phyloP scores from a whole-genome alignment of 352 stramenopile species.

The Globisporangium nunn region DNA sequence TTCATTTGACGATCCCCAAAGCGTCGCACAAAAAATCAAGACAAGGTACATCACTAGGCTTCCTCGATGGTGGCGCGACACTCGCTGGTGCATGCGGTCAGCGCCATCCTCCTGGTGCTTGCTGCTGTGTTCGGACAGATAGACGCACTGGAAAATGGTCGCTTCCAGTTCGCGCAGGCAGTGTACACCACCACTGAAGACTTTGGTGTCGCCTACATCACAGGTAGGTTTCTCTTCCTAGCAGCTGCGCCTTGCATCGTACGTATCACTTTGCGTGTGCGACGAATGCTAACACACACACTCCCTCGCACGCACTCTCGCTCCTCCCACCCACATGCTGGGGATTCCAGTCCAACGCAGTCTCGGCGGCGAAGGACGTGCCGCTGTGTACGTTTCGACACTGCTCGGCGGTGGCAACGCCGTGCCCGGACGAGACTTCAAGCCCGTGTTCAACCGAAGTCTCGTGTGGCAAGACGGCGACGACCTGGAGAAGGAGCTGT shows the following conservation, averaged over 20 bases:
- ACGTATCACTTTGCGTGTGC: not conserved
- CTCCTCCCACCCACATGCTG: not conserved
- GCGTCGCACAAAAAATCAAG: not conserved
- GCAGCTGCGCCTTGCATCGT: not conserved
- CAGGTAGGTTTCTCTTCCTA: slow-evolving; percentile 7
- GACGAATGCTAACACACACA: not conserved
- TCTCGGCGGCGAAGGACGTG: slow-evolving; percentile 50
- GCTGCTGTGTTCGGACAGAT: not conserved
- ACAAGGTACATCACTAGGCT: not conserved
- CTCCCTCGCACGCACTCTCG: not conserved
- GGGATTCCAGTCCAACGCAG: slow-evolving; percentile 42
- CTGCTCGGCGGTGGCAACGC: slow-evolving; percentile 33
- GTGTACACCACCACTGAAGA: slow-evolving; percentile 53
- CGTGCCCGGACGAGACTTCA: slow-evolving; percentile 46
- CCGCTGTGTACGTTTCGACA: slow-evolving; percentile 57
- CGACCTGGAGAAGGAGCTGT: slow-evolving; percentile 57
- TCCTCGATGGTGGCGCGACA: not conserved
- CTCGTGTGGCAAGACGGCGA: slow-evolving; percentile 74
- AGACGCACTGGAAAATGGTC: slow-evolving; percentile 17
- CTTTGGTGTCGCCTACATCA: slow-evolving; percentile 58
- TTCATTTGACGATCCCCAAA: not conserved
- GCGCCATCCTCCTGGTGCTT: not conserved
- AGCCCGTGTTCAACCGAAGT: slow-evolving; percentile 54
- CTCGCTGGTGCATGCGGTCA: not conserved
- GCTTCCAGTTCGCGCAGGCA: slow-evolving; percentile 52